phyloP scores from a whole-genome alignment of 202 grass and related monocot species.

The Cymbopogon flexuosus region DNA sequence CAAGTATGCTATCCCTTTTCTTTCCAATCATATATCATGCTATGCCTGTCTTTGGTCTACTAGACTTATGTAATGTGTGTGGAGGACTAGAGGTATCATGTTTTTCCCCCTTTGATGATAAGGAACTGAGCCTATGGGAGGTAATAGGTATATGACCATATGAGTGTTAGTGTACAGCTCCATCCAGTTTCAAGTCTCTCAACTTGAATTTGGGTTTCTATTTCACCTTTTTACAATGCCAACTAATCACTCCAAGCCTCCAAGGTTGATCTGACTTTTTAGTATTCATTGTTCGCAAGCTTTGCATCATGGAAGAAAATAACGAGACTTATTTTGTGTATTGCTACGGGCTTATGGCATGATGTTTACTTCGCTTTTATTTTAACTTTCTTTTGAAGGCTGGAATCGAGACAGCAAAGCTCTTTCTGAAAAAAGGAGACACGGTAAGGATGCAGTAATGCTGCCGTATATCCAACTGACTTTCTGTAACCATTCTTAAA shows the following conservation, averaged over 20 bases:
- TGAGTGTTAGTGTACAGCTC: neutral
- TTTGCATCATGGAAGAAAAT: conserved; percentile 10
- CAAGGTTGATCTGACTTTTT: neutral
- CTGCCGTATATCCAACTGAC: conserved; percentile 11
- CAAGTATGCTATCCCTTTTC: conserved; percentile 54
- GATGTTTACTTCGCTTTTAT: conserved; percentile 14
- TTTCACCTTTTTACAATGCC: neutral
- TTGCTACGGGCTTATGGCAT: neutral
- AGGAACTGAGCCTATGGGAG: neutral
- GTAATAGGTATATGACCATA: neutral
- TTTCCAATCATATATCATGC: neutral
- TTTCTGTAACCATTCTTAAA: conserved; percentile 10
- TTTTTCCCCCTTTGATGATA: neutral
- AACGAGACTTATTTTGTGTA: conserved; percentile 25
- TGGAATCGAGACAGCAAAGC: conserved; percentile 89
- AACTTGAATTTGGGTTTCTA: neutral
- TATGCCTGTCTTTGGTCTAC: conserved; percentile 2
- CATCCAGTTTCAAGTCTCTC: neutral
- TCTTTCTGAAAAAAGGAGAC: conserved; percentile 95
- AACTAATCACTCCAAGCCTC: neutral
- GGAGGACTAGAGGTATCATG: neutral
- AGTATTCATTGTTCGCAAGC: neutral
- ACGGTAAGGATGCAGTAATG: conserved; percentile 44
- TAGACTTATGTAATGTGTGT: conserved; percentile 13
- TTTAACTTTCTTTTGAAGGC: conserved; percentile 48